Percentiles rank a stretch among this genome's conserved stretches.
Evolutionary conservation across 495 filamentous ascomycete genomes (phyloP).

Genomic region (Penicillium simplicissimum): DNA sequence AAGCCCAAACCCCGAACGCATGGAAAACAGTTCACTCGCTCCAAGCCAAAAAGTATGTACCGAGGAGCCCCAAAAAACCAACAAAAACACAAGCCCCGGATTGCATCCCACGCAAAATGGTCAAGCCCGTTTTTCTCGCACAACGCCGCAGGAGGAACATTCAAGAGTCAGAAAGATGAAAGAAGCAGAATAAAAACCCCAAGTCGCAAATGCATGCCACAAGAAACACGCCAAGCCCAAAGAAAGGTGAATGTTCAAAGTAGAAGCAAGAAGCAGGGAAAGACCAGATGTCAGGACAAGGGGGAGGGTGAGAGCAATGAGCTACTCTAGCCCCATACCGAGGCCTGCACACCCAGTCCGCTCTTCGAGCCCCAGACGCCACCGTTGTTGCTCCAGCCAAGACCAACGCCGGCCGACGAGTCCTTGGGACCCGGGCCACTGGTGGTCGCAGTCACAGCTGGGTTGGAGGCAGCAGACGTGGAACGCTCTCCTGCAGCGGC

Average conservation of each 20-base stretch:
- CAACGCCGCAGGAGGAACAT: constrained; percentile 18
- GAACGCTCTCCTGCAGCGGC: constrained; percentile 55
- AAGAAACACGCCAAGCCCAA: constrained; percentile 6
- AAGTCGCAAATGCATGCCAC: constrained; percentile 18
- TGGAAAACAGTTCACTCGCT: neutral
- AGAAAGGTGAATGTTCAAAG: constrained; percentile 6
- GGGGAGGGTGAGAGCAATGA: neutral
- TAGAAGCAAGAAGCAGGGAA: constrained; percentile 1
- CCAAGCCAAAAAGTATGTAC: constrained; percentile 13
- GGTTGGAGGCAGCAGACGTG: constrained; percentile 62
- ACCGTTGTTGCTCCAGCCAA: constrained; percentile 71
- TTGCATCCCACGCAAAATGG: constrained; percentile 12
- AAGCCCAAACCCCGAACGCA: neutral
- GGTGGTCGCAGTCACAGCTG: constrained; percentile 38
- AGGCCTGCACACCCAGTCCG: constrained; percentile 69
- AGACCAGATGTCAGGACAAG: neutral
- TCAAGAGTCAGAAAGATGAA: neutral
- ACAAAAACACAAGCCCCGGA: neutral
- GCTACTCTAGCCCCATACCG: constrained; percentile 68
- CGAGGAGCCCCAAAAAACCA: constrained; percentile 9
- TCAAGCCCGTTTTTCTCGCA: constrained; percentile 18
- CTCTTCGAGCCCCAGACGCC: constrained; percentile 77
- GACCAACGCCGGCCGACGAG: constrained; percentile 38
- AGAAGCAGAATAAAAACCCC: constrained; percentile 1
- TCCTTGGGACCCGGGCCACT: constrained; percentile 44